These are phyloP conservation scores for Melastoma candidum DNA, from an alignment of 441 rosid species.

Conservation along the genomic window DNA sequence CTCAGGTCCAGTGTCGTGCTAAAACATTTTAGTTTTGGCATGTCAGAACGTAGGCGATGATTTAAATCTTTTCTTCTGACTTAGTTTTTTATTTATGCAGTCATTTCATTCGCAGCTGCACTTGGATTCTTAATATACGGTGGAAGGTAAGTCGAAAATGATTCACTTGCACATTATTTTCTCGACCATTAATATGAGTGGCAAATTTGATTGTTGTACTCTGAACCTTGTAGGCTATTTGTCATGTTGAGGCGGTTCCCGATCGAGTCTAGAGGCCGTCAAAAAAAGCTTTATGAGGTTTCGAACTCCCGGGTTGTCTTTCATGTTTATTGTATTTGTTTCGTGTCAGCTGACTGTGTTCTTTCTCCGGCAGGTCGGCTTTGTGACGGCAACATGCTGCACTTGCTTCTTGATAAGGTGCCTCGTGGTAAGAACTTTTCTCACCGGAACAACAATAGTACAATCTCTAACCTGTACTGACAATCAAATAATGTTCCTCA, in stretches of 20 bases:
- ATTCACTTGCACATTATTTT: neutral
- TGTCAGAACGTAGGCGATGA: neutral
- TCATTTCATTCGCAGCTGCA: constrained; percentile 39
- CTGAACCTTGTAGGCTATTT: constrained; percentile 5
- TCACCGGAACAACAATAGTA: neutral
- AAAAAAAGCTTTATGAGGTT: constrained; percentile 19
- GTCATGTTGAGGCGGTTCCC: constrained; percentile 20
- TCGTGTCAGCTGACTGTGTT: too few relatives aligned
- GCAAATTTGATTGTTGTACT: neutral
- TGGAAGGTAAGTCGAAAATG: constrained; percentile 35
- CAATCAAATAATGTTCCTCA: neutral
- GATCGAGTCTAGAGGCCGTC: constrained; percentile 20
- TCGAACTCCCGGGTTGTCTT: neutral
- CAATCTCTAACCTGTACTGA: neutral
- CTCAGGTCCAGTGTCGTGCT: constrained; percentile 29
- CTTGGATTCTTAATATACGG: constrained; percentile 51
- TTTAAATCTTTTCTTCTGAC: neutral
- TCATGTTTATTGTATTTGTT: too few relatives aligned
- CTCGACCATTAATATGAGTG: neutral
- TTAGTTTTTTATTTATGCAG: constrained; percentile 22
- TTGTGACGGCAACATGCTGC: constrained; percentile 12
- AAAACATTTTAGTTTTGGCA: neutral
- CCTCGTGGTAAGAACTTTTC: constrained; percentile 10
- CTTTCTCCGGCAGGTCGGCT: constrained; percentile 8
- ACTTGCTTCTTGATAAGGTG: constrained; percentile 15